Conservation (phyloP, 352 stramenopile species). For the Phytophthora podocarpi region DNA sequence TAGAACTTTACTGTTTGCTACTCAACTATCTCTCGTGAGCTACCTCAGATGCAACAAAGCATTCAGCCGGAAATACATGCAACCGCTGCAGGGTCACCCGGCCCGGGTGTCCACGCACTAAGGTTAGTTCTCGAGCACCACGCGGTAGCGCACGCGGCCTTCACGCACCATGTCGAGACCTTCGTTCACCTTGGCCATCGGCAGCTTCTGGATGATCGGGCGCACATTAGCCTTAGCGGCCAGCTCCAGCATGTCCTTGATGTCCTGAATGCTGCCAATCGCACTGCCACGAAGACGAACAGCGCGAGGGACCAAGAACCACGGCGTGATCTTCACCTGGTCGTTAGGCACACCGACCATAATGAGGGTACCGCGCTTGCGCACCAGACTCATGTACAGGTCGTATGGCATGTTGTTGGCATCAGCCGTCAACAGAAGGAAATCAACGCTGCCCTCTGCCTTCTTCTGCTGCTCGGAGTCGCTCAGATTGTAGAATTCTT, state of each 20-base stretch:
- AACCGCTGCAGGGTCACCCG: no score
- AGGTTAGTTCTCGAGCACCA: conserved; percentile 35
- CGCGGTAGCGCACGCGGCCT: conserved; percentile 11
- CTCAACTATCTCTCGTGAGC: no score
- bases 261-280: conserved; percentile 19
- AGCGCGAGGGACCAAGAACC: conserved; percentile 12
- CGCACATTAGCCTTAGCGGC: conserved; percentile 66
- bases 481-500: conserved; percentile 21
- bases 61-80: no score
- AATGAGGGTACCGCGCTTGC: conserved; percentile 25
- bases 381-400: conserved; percentile 26
- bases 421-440: conserved; percentile 39
- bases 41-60: no score
- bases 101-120: background rate
- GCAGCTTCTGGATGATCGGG: conserved; percentile 47
- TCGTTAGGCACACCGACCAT: conserved; percentile 38
- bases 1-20: no score
- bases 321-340: conserved; percentile 52
- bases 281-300: conserved; percentile 10
- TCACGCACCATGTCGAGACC: no score
- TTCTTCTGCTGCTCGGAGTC: conserved; percentile 30
- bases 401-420: conserved; percentile 43
- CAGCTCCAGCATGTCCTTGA: conserved; percentile 70
- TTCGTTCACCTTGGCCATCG: conserved; percentile 38
- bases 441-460: conserved; percentile 24